Evolutionary conservation across 495 filamentous ascomycete species (phyloP), one percentile per base, ranked within the genome.

Genomic region (Wilcoxina mikolae): DNA sequence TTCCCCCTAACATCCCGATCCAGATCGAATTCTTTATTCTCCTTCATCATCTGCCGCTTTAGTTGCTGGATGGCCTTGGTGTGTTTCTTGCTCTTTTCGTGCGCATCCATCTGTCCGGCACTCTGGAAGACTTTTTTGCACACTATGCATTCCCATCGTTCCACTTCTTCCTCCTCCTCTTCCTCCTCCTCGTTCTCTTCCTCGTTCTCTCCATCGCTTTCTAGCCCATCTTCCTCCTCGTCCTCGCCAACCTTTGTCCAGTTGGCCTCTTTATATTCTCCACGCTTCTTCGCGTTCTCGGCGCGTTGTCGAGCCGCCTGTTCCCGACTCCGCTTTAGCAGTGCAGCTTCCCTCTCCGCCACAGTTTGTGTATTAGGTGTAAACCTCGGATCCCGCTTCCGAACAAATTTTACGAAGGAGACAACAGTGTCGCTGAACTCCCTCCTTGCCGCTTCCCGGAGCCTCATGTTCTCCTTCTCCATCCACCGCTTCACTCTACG

Each of bases 31-130:
- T 67, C 67, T 44, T 73, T 69, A 62, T 89, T 79, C 55, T 99
- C 80, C 58, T 79, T 76, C 58, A 72, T 75, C 90, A 99, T 95
- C 67, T 90, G 80, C 61, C 79, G 73, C 60, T 76, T 78, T 31
- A 99, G 67, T 57, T 86, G 77, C 56, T 86, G 79, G 3, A 94
- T 76, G 2, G 85, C 83, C 64, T 93, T 95, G 42, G 79, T 62
- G 63, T 99, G 91, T 65, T 95, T 96, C 65, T 94, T 96, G 71
- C 88, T 95, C 68, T 82, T 84, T 70, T 96, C 90, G 62, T 99
- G 91, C n/a, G 84, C 79, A 64, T 89, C 80, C 56, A 80, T 90
- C 60, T 95, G 91, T 59, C 84, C 85, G 64, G 94, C 82, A 54
- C 87, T 95, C 66, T 93, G 94, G 73, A 96, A 99, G 2, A 60